These are phyloP conservation scores for Strombidium stylifer DNA, from an alignment of 73 alveolate species.

Conservation along the genomic window DNA sequence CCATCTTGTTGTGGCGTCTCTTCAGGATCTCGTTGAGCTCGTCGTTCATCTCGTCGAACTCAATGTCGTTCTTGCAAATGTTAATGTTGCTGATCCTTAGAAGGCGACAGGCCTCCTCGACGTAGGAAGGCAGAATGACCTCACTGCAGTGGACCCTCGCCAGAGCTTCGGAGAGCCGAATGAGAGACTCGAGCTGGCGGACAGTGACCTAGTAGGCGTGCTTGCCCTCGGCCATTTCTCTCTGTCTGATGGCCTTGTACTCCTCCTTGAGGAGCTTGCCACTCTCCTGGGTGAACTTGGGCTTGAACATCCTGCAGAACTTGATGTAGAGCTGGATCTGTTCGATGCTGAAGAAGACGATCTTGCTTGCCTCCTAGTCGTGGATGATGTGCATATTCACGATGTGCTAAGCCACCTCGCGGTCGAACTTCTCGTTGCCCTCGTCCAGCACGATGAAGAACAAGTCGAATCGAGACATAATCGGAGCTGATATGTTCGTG, in stretches of 20 bases:
- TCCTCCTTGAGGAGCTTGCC: constrained; percentile 84
- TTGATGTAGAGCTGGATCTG: constrained; percentile 88
- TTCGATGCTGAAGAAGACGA: constrained; percentile 80
- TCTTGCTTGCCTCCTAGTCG: constrained; percentile 56
- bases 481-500: constrained; percentile 98
- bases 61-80: constrained; percentile 80
- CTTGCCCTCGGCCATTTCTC: constrained; percentile 78
- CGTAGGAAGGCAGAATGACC: constrained; percentile 75
- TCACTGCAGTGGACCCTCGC: constrained; percentile 93
- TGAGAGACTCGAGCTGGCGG: constrained; percentile 96
- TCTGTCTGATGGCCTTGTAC: constrained; percentile 85
- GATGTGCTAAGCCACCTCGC: constrained; percentile 85
- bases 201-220: constrained; percentile 97
- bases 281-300: constrained; percentile 91
- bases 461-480: constrained; percentile 98
- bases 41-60: constrained; percentile 33
- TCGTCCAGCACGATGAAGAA: constrained; percentile 95
- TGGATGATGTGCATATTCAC: constrained; percentile 80
- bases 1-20: constrained; percentile 8
- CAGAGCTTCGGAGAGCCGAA: constrained; percentile 94
- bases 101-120: constrained; percentile 89
- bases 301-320: constrained; percentile 91
- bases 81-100: constrained; percentile 79
- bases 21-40: constrained; percentile 15
- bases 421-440: constrained; percentile 80